These are phyloP conservation scores for Sporothrix curviconia DNA, from an alignment of 2,329 filamentous ascomycete genomes.

Conservation along the genomic window DNA sequence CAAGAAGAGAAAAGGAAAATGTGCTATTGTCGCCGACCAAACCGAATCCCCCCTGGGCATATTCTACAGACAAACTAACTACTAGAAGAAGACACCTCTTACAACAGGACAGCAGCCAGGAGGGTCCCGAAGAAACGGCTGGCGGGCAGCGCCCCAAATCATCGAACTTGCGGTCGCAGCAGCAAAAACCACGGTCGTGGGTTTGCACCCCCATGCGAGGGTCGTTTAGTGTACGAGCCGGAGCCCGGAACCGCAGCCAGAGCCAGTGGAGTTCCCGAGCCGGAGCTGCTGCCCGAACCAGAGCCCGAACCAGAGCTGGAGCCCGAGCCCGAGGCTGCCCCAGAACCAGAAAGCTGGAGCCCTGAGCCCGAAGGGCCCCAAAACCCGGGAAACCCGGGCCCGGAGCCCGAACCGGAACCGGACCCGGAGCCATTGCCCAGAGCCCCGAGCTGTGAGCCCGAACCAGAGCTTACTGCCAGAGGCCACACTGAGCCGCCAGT, in stretches of 20 bases:
- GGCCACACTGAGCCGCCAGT: not conserved
- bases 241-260: not conserved
- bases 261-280: not conserved
- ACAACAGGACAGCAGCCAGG: not conserved
- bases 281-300: not conserved
- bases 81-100: too few species aligned
- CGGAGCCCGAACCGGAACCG: not conserved
- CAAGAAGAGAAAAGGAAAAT: not conserved
- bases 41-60: too few species aligned
- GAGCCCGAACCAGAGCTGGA: not conserved
- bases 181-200: conserved; percentile 4
- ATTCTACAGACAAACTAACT: too few species aligned
- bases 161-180: not conserved
- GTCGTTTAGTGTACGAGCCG: not conserved
- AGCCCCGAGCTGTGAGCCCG: not conserved
- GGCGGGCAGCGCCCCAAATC: not conserved
- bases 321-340: not conserved
- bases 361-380: too few species aligned
- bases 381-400: not conserved
- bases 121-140: not conserved
- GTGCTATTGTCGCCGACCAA: too few species aligned
- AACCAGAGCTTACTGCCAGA: not conserved
- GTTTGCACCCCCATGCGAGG: not conserved
- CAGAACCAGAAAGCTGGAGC: not conserved
- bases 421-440: not conserved